phyloP scores from a whole-genome alignment of 768 basidiomycete genomes.

The Tubosaeta sp. region DNA sequence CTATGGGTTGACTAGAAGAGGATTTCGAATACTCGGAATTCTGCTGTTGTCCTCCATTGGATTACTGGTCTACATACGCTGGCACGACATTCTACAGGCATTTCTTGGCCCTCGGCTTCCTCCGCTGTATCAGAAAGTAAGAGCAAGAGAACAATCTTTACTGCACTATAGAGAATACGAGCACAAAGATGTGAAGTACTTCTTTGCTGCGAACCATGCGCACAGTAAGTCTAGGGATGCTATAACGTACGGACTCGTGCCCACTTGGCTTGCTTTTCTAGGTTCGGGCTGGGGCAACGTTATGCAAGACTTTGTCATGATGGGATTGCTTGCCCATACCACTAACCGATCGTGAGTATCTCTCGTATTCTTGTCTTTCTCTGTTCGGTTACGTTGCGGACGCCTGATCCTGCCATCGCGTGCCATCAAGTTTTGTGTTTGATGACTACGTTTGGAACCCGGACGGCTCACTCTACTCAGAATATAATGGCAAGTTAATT shows the following conservation, averaged over 20 bases:
- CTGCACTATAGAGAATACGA: conserved; percentile 40
- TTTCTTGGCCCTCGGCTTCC: conserved; percentile 21
- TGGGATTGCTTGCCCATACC: conserved; percentile 32
- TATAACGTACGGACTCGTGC: neutral
- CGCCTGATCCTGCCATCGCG: conserved; percentile 4
- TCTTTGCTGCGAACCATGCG: conserved; percentile 47
- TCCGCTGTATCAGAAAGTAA: conserved; percentile 40
- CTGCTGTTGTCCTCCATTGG: conserved; percentile 6
- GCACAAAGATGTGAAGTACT: conserved; percentile 35
- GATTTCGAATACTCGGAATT: conserved; percentile 12
- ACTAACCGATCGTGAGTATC: conserved; percentile 33
- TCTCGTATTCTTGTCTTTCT: neutral
- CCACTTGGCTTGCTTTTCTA: conserved; percentile 6
- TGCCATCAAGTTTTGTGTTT: conserved; percentile 36
- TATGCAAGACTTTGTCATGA: conserved; percentile 39
- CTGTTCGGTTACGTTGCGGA: neutral
- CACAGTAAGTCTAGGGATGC: conserved; percentile 27
- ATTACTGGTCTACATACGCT: conserved; percentile 12
- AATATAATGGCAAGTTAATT: conserved; percentile 33
- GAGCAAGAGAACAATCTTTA: conserved; percentile 35
- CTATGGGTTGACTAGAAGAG: conserved; percentile 23
- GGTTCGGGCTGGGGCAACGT: conserved; percentile 40
- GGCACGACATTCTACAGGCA: conserved; percentile 1
- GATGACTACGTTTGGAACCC: conserved; percentile 41
- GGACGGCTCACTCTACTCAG: conserved; percentile 33